phyloP scores from a whole-genome alignment of 805 yeast genomes.

The Cephaloascus albidus region DNA sequence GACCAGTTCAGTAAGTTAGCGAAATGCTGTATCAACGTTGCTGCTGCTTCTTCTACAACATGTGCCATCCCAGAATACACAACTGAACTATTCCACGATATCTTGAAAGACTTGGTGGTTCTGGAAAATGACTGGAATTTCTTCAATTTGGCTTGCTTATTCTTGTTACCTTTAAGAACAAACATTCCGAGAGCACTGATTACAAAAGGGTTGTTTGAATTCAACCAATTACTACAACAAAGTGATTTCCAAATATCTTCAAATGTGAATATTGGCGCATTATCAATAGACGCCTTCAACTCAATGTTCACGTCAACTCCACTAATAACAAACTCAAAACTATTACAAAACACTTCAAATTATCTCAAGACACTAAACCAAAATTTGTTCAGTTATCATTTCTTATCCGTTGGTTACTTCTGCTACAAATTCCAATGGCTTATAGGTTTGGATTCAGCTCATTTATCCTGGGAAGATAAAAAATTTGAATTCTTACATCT shows the following conservation, averaged over 20 bases:
- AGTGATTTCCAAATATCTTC: slow-evolving; percentile 1
- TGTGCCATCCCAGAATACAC: neutral
- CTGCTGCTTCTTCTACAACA: slow-evolving; percentile 3
- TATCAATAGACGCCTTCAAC: slow-evolving; percentile 11
- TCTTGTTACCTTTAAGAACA: slow-evolving; percentile 9
- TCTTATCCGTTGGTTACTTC: slow-evolving; percentile 7
- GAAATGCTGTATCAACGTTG: slow-evolving; percentile 10
- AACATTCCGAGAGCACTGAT: slow-evolving; percentile 4
- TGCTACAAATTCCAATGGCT: slow-evolving; percentile 9
- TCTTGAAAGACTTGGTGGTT: neutral
- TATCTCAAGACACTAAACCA: slow-evolving; percentile 3
- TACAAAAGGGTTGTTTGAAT: slow-evolving; percentile 4
- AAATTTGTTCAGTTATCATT: slow-evolving; percentile 8
- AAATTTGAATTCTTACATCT: slow-evolving; percentile 7
- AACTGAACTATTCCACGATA: neutral
- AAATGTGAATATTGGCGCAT: slow-evolving; percentile 9
- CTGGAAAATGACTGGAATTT: slow-evolving; percentile 7
- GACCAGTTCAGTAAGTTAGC: slow-evolving; percentile 5
- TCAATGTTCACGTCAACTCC: slow-evolving; percentile 5
- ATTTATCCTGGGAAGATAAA: slow-evolving; percentile 3
- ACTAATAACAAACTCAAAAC: slow-evolving; percentile 5
- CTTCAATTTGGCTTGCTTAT: slow-evolving; percentile 8
- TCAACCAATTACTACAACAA: slow-evolving; percentile 6
- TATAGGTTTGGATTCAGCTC: slow-evolving; percentile 1
- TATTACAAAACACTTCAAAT: neutral